Evolutionary conservation across 495 filamentous ascomycete genomes (phyloP), one percentile per base, ranked within the genome.

Genomic region (Sordaria brevicollis): DNA sequence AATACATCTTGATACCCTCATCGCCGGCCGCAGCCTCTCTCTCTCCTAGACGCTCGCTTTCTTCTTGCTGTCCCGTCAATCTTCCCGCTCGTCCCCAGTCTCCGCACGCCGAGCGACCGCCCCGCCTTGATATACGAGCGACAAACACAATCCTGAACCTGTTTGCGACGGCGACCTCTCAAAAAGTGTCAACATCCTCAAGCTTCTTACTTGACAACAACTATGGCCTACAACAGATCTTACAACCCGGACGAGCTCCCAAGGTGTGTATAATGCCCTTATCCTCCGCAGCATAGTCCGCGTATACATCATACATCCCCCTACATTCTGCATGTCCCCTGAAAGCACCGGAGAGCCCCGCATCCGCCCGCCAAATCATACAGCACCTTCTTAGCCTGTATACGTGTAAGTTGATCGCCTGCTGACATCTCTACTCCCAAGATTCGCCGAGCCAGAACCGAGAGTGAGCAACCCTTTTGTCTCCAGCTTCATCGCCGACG

Each of bases 211-310:
- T 54, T 69, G 35, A 68, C 67, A 19, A 66, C 67, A 72, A 80
- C 72, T 31, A 99, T 98, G 95, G 95, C 95, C 35, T 98, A 99
- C 86, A 97, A 96, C 79, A 88, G 89, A 75, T 86, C 87, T 49
- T 93, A 91, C 82, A 97, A 99, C 76, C 94, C 94, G n/a, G 96
- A 99, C 83, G 92, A 93, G 80, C 88, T 99, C 70, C 95, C 95
- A 79, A 93, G 93, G 90, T 96, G 84, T 88, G 93, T 89, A 25
- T n/a, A n/a, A n/a, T 19, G 43, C 33, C 34, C 49, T 31, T 62
- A 29, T 62, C 8, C 49, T n/a, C 25, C 17, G 49, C 49, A 13
- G 33, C 25, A 10, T 62, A 17, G 8, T 15, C 49, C 49, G n/a
- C 49, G 67, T 70, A 67, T 25, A 65, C 69, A 65, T 43, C 65